Evolutionary conservation across 495 filamentous ascomycete species (phyloP).

Genomic region (Eremomyces bilateralis): DNA sequence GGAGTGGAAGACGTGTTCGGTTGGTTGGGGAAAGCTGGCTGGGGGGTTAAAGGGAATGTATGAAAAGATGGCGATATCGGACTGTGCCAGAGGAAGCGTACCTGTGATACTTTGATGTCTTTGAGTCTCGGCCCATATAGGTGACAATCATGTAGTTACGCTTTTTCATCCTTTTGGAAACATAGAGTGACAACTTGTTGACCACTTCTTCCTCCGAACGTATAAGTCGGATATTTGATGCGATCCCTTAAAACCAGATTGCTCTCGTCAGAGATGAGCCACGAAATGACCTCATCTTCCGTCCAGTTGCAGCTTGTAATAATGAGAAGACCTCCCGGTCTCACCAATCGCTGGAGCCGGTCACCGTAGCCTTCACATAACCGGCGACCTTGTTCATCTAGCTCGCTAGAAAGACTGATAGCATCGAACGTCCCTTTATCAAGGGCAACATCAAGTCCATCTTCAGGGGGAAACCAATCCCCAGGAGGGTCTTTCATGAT

Average conservation of each 20-base stretch:
- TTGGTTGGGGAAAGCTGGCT: conserved; percentile 19
- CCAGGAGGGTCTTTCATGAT: conserved; percentile 31
- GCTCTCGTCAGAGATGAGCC: conserved; percentile 32
- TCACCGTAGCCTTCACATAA: conserved; percentile 53
- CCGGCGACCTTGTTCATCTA: conserved; percentile 21
- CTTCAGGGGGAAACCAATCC: conserved; percentile 12
- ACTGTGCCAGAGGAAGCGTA: too few relatives aligned
- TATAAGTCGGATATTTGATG: conserved; percentile 63
- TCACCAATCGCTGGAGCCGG: conserved; percentile 41
- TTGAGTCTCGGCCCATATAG: too few relatives aligned
- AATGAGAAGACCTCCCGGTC: conserved; percentile 49
- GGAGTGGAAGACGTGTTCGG: conserved; percentile 26
- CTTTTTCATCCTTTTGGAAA: conserved; percentile 42
- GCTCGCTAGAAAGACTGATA: conserved; percentile 47
- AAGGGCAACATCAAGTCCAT: conserved; percentile 64
- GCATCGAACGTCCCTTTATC: conserved; percentile 98
- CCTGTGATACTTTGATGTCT: too few relatives aligned
- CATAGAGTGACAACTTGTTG: conserved; percentile 68
- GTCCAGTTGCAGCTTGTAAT: conserved; percentile 98
- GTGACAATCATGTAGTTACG: too few relatives aligned
- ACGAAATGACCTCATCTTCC: conserved; percentile 55
- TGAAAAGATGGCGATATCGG: too few relatives aligned
- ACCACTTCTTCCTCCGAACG: conserved; percentile 69
- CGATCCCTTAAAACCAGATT: conserved; percentile 34
- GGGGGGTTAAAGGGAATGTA: conserved; percentile 6